A percentile compares a stretch with the other conserved stretches of the same genome.
Evolutionary conservation across 2,329 filamentous ascomycete genomes (phyloP).

Genomic region (Cladosporium cucumerinum): DNA sequence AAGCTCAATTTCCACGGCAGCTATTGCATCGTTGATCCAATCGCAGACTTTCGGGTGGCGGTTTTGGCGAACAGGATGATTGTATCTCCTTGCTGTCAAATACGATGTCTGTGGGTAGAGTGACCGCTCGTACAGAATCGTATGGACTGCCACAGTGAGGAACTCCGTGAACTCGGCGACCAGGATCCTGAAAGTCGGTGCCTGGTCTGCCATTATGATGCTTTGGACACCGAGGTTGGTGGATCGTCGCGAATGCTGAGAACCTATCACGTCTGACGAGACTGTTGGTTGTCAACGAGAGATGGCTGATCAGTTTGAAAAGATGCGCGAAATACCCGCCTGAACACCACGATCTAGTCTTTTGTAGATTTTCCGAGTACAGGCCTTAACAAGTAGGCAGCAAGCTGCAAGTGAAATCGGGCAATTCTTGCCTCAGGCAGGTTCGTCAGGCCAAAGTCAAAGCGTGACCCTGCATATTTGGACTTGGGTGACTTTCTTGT

Average conservation of each 20-base stretch:
- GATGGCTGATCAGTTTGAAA: neutral
- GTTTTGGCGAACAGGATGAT: slow-evolving; percentile 78
- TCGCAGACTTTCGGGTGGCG: slow-evolving; percentile 80
- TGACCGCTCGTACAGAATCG: slow-evolving; percentile 75
- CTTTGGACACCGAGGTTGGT: neutral
- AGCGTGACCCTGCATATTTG: neutral
- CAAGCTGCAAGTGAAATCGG: neutral
- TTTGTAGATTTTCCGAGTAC: neutral
- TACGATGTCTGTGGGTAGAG: slow-evolving; percentile 79
- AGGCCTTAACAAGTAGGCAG: neutral
- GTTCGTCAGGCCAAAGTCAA: neutral
- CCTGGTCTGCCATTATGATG: neutral
- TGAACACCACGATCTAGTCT: neutral
- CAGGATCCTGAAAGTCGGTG: slow-evolving; percentile 51
- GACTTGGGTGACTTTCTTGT: neutral
- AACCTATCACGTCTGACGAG: neutral
- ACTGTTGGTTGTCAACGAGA: neutral
- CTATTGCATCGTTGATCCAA: slow-evolving; percentile 79
- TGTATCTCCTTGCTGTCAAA: slow-evolving; percentile 74
- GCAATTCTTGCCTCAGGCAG: neutral
- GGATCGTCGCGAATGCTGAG: neutral
- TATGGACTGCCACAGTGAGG: slow-evolving; percentile 78
- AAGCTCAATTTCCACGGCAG: slow-evolving; percentile 68
- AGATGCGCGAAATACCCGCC: neutral
- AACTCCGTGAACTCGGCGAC: slow-evolving; percentile 73